phyloP scores from a whole-genome alignment of 1,284 basidiomycete genomes.

The Boletus sp. region DNA sequence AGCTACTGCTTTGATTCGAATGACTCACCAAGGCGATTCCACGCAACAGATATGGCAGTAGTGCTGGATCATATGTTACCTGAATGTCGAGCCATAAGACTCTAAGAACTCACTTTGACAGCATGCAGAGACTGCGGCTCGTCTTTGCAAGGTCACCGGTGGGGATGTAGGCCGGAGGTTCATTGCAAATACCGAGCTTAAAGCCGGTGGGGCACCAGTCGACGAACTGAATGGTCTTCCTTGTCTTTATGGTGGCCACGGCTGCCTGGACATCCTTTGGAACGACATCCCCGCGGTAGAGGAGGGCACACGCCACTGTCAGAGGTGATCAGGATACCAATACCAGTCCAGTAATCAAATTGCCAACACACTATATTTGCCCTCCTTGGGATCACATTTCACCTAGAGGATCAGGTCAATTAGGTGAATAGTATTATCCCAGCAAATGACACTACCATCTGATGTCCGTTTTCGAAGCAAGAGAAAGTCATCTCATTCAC shows the following conservation, averaged over 20 bases:
- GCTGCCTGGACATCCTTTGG: conserved; percentile 96
- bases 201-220: conserved; percentile 99
- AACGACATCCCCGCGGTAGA: conserved; percentile 96
- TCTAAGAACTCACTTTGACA: conserved; percentile 61
- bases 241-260: conserved; percentile 93
- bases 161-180: conserved; percentile 87
- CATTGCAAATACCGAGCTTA: conserved; percentile 98
- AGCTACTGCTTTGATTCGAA: not conserved
- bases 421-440: not conserved
- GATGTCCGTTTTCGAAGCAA: conserved; percentile 96
- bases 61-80: conserved; percentile 50
- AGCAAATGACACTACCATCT: conserved; percentile 68
- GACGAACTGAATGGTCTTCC: conserved; percentile 94
- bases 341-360: not conserved
- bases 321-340: not conserved
- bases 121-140: conserved; percentile 94
- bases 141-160: conserved; percentile 95
- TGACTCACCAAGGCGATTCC: conserved; percentile 78
- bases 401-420: conserved; percentile 40
- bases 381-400: conserved; percentile 92
- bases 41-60: conserved; percentile 91
- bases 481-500: conserved; percentile 98
- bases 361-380: conserved; percentile 85
- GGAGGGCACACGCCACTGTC: conserved; percentile 80
- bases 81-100: not conserved